A percentile compares a stretch with the other conserved stretches of the same genome.
These are phyloP conservation scores for Glutinoglossum americanum DNA, from an alignment of 495 filamentous ascomycete genomes.

Conservation along the genomic window DNA sequence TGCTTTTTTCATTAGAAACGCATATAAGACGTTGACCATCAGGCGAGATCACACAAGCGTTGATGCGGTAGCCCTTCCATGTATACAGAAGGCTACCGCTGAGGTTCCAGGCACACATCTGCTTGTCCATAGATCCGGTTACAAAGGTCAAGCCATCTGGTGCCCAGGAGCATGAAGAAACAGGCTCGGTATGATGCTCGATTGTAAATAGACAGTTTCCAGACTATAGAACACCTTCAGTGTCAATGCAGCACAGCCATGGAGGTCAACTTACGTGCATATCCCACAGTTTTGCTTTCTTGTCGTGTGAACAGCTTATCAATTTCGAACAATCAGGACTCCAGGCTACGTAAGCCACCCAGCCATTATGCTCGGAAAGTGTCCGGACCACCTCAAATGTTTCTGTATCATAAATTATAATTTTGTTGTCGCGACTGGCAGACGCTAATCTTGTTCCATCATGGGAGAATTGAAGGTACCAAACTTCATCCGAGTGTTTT, in stretches of 20 bases:
- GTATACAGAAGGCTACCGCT: conserved; percentile 33
- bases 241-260: not conserved
- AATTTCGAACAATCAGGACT: conserved; percentile 76
- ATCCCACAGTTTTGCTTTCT: conserved; percentile 59
- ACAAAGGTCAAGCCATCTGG: conserved; percentile 59
- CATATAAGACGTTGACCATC: conserved; percentile 62
- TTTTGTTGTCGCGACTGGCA: conserved; percentile 47
- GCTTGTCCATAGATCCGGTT: conserved; percentile 53
- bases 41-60: conserved; percentile 61
- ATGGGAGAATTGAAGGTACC: conserved; percentile 75
- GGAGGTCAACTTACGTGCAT: conserved; percentile 32
- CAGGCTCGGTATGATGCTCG: conserved; percentile 51
- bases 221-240: conserved; percentile 26
- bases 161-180: conserved; percentile 72
- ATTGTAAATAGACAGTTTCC: conserved; percentile 42
- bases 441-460: conserved; percentile 71
- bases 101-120: conserved; percentile 45
- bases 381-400: conserved; percentile 42
- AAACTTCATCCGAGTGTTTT: conserved; percentile 68
- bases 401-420: conserved; percentile 65
- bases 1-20: conserved; percentile 41
- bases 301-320: conserved; percentile 60
- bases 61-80: conserved; percentile 57
- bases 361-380: conserved; percentile 38
- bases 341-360: conserved; percentile 65